phyloP scores from a whole-genome alignment of 1,139 yeast species.

The Pneumocystis murina region DNA sequence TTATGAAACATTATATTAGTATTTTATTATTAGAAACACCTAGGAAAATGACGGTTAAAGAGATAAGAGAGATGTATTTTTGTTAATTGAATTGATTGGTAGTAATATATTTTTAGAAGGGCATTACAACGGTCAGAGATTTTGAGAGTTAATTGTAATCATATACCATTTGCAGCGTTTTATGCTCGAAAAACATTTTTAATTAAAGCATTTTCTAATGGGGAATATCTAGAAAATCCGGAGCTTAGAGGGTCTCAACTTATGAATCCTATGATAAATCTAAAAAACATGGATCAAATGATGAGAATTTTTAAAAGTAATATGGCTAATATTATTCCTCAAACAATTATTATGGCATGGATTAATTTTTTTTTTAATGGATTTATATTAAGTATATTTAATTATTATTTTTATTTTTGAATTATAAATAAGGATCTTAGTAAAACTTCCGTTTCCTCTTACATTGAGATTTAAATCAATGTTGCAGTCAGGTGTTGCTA shows the following conservation, averaged over 20 bases:
- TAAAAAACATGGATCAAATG: slow-evolving; percentile 58
- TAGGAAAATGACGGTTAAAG: slow-evolving; percentile 37
- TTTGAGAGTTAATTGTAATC: slow-evolving; percentile 36
- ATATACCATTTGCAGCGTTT: slow-evolving; percentile 37
- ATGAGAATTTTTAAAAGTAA: slow-evolving; percentile 69
- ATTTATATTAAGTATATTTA: slow-evolving; percentile 39
- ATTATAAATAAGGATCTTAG: slow-evolving; percentile 18
- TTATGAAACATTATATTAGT: slow-evolving; percentile 58
- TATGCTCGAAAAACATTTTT: slow-evolving; percentile 33
- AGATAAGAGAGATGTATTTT: slow-evolving; percentile 41
- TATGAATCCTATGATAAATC: slow-evolving; percentile 53
- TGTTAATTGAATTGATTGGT: slow-evolving; percentile 19
- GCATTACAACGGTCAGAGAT: slow-evolving; percentile 39
- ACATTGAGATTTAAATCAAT: slow-evolving; percentile 80
- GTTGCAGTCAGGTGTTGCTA: slow-evolving; percentile 77
- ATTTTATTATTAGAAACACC: slow-evolving; percentile 43
- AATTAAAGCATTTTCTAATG: slow-evolving; percentile 35
- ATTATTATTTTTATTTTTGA: neutral
- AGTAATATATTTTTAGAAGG: slow-evolving; percentile 19
- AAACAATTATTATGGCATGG: slow-evolving; percentile 92
- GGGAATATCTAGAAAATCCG: slow-evolving; percentile 37
- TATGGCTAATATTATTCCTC: slow-evolving; percentile 73
- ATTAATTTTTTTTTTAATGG: slow-evolving; percentile 88
- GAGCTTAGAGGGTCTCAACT: slow-evolving; percentile 27
- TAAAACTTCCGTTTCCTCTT: slow-evolving; percentile 67